Conservation (phyloP, 75 land plant genomes). For the Gnetum montanum region DNA sequence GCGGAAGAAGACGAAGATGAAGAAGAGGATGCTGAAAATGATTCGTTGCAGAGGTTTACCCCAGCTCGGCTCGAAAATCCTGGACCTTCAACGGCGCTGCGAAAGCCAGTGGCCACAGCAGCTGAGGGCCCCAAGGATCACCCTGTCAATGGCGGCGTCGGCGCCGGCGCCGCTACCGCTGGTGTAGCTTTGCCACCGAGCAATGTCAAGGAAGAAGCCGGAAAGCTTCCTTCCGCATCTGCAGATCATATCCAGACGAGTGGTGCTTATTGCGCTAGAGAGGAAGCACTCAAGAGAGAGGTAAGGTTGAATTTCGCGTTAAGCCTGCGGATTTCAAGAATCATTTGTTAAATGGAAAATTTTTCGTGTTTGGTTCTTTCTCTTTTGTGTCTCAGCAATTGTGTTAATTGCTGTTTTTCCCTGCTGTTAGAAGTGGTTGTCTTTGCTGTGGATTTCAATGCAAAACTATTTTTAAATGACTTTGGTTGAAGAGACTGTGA, state of each 20-base stretch:
- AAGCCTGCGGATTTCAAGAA: too few species aligned
- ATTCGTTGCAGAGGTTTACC: conserved; percentile 42
- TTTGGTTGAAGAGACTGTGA: too few species aligned
- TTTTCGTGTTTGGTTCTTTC: too few species aligned
- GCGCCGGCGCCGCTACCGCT: conserved; percentile 15
- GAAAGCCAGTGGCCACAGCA: too few species aligned
- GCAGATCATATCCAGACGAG: conserved; percentile 85
- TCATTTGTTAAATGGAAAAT: too few species aligned
- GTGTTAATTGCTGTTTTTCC: neutral
- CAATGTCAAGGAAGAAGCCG: conserved; percentile 53
- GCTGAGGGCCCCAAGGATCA: conserved; percentile 9
- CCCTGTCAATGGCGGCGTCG: conserved; percentile 13
- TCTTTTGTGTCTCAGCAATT: too few species aligned
- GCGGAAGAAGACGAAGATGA: conserved; percentile 41
- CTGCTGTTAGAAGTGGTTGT: too few species aligned
- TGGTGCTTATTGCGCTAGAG: conserved; percentile 93
- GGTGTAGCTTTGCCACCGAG: conserved; percentile 14
- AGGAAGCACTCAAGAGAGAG: conserved; percentile 91
- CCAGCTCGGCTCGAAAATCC: conserved; percentile 36
- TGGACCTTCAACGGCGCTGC: conserved; percentile 67
- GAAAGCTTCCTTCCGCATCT: conserved; percentile 40
- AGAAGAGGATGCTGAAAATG: conserved; percentile 24
- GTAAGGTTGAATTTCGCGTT: conserved; percentile 19
- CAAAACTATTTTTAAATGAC: too few species aligned
- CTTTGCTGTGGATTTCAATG: too few species aligned